phyloP scores from a whole-genome alignment of 768 basidiomycete species.

The Pholiota conissans region DNA sequence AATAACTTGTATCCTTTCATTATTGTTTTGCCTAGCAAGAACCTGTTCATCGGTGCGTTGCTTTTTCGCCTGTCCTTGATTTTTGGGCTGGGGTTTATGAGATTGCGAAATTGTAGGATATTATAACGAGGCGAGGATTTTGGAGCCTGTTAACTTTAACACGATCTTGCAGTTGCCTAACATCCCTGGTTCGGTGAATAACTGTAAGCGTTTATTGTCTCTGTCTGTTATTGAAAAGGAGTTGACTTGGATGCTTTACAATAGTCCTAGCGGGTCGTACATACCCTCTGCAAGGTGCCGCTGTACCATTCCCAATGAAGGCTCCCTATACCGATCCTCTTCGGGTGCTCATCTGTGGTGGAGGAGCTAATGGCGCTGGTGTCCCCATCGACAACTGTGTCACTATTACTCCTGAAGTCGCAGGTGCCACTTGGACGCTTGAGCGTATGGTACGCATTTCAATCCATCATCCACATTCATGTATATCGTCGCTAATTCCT shows the following conservation, averaged over 20 bases:
- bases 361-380: slow-evolving; percentile 60
- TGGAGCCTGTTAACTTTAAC: slow-evolving; percentile 64
- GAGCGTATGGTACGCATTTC: slow-evolving; percentile 70
- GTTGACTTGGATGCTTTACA: slow-evolving; percentile 5
- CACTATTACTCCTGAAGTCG: slow-evolving; percentile 61
- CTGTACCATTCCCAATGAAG: slow-evolving; percentile 66
- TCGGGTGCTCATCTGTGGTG: slow-evolving; percentile 74
- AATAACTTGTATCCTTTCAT: slow-evolving; percentile 83
- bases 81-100: background rate
- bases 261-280: slow-evolving; percentile 68
- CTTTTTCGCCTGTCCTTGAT: background rate
- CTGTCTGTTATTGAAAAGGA: background rate
- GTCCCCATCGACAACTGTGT: slow-evolving; percentile 69
- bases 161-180: slow-evolving; percentile 66
- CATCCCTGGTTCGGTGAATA: slow-evolving; percentile 74
- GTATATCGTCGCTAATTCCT: background rate
- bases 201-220: slow-evolving; percentile 39
- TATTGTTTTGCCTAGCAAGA: slow-evolving; percentile 65
- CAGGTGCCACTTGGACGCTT: slow-evolving; percentile 63
- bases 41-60: slow-evolving; percentile 64
- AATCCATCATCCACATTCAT: background rate
- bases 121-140: slow-evolving; percentile 79
- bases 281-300: slow-evolving; percentile 74
- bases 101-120: slow-evolving; percentile 44
- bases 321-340: slow-evolving; percentile 76